These are phyloP conservation scores for Pythium phragmitis DNA, from an alignment of 352 stramenopile species.

Conservation along the genomic window DNA sequence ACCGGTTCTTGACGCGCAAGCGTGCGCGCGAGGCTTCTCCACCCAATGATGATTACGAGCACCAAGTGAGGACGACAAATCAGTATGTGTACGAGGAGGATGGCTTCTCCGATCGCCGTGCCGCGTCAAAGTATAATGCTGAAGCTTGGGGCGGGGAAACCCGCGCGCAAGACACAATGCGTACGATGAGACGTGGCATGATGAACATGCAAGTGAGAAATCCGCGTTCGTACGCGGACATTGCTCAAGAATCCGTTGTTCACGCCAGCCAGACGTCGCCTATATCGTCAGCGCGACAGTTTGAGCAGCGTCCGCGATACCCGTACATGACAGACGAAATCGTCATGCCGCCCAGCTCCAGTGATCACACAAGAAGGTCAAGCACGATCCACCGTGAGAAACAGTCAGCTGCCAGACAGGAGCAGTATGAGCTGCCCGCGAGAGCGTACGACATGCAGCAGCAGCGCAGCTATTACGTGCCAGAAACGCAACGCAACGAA, in stretches of 20 bases:
- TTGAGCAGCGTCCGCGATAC: neutral
- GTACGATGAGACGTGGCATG: neutral
- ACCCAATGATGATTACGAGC: neutral
- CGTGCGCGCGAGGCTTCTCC: slow-evolving; percentile 19
- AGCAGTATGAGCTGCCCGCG: slow-evolving; percentile 2
- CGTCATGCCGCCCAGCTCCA: neutral
- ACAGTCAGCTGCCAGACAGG: neutral
- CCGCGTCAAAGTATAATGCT: neutral
- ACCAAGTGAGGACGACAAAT: slow-evolving; percentile 1
- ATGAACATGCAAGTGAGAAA: slow-evolving; percentile 3
- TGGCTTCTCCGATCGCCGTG: neutral
- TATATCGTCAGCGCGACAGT: neutral
- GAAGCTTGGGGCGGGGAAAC: neutral
- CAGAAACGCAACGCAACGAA: slow-evolving; percentile 2
- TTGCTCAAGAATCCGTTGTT: neutral
- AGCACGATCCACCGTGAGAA: neutral
- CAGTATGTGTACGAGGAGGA: slow-evolving; percentile 16
- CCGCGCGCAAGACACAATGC: neutral
- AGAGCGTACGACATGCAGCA: slow-evolving; percentile 2
- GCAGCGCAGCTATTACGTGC: slow-evolving; percentile 6
- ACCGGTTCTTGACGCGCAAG: slow-evolving; percentile 15
- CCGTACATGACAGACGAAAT: neutral
- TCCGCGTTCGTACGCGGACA: neutral
- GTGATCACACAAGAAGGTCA: slow-evolving; percentile 1
- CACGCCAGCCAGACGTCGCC: neutral